Conservation (phyloP, 495 filamentous ascomycete genomes). For the Amniculicola lignicola region DNA sequence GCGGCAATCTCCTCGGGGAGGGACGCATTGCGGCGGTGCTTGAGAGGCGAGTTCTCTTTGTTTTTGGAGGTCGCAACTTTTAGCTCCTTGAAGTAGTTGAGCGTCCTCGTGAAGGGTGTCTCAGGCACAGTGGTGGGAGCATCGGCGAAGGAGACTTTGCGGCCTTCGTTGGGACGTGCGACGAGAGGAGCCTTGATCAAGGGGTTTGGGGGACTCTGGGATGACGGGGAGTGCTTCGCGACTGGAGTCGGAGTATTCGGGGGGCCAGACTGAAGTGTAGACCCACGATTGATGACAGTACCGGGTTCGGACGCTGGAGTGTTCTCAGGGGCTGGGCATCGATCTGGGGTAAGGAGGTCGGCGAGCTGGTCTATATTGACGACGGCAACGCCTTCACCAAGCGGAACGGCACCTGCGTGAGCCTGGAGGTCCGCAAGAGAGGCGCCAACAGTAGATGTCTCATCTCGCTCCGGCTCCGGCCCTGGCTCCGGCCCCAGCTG, state of each 20-base stretch:
- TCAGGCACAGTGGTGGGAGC: background rate
- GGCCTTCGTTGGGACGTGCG: too few relatives aligned
- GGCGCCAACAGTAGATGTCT: background rate
- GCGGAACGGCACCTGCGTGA: background rate
- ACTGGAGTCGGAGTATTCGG: background rate
- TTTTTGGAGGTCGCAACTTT: too few relatives aligned
- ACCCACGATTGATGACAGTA: too few relatives aligned
- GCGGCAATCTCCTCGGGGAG: conserved; percentile 23
- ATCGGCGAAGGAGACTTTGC: conserved; percentile 2
- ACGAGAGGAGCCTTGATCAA: background rate
- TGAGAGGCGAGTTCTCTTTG: conserved; percentile 10
- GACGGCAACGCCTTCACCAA: conserved; percentile 4
- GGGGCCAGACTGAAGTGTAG: too few relatives aligned
- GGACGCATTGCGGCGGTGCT: conserved; percentile 18
- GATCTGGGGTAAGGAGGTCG: background rate
- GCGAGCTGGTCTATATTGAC: background rate
- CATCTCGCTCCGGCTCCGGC: background rate
- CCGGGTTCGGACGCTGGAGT: too few relatives aligned
- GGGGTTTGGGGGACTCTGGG: background rate
- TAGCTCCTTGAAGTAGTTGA: conserved; percentile 19
- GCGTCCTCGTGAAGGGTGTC: conserved; percentile 19
- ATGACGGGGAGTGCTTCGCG: background rate
- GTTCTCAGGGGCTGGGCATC: too few relatives aligned
- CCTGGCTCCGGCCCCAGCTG: background rate
- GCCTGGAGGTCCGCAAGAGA: background rate